Conservation (phyloP, 768 basidiomycete genomes). For the Auriscalpium microsporum region DNA sequence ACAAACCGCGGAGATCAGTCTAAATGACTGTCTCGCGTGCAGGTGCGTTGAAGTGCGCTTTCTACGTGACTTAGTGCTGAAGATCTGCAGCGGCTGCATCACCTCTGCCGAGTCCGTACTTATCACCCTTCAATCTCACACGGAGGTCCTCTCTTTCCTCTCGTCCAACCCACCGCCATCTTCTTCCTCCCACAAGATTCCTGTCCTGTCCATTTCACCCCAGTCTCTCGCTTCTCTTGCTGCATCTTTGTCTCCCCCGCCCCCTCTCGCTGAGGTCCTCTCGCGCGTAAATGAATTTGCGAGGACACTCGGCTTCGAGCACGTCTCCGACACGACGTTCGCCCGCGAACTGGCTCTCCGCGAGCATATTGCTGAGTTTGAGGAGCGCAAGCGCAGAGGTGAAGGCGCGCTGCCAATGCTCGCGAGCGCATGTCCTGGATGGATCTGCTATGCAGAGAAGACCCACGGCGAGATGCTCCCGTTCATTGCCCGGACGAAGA, state of each 20-base stretch:
- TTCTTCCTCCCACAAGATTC: constrained; percentile 38
- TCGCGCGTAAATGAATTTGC: constrained; percentile 67
- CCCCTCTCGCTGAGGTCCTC: constrained; percentile 53
- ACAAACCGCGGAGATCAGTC: constrained; percentile 87
- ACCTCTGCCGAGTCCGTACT: constrained; percentile 97
- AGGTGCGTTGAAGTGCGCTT: constrained; percentile 47
- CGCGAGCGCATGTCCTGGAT: constrained; percentile 94
- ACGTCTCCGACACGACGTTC: constrained; percentile 92
- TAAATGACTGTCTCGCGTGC: constrained; percentile 98
- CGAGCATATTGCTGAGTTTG: constrained; percentile 79
- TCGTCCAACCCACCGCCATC: constrained; percentile 38
- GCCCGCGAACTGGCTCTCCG: constrained; percentile 77
- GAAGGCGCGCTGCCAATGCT: constrained; percentile 70
- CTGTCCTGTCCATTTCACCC: constrained; percentile 83
- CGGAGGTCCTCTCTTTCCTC: constrained; percentile 81
- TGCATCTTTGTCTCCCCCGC: constrained; percentile 37
- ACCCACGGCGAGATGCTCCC: constrained; percentile 91
- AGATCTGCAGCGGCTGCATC: constrained; percentile 74
- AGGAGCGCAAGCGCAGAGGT: constrained; percentile 23
- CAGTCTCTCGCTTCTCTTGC: constrained; percentile 80
- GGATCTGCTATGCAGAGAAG: constrained; percentile 99
- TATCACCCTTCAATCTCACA: constrained; percentile 92
- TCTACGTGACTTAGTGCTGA: neutral
- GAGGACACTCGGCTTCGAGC: constrained; percentile 61
- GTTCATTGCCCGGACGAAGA: constrained; percentile 81